Base-by-base conservation (phyloP, 306 rosid genomes). In the Neltuma alba region DNA sequence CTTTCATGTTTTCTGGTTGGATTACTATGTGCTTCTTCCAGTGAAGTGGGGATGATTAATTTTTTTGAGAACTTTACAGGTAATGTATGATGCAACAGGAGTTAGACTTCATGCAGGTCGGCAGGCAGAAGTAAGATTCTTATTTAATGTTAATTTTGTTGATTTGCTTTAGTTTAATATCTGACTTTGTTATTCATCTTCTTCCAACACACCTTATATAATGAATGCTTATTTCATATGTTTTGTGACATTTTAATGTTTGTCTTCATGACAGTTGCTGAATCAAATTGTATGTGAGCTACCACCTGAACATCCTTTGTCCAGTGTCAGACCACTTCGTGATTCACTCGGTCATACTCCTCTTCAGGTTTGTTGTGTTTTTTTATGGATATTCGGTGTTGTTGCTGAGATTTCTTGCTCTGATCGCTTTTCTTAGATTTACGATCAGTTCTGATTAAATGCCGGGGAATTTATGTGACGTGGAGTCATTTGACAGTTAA, bases 281-380 rank as follows among this genome's bases (percentile, higher is more conserved):
- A 95, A 95, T 89, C 99, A 91, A 91, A 92, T 95, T 52, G 97
- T 95, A 48, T 95, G 92, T 40, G 99, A 95, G 81, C 88, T 95
- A 60, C 99, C 97, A 79, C 83, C 91, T 3, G 99, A 92, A 76
- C 99, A 95, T 84, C 98, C 98, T 73, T 77, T 91, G 57, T 91
- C 98, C 50, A 84, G 0, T 74, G 71, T 76, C 83, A 87, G 97
- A 79, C 98, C 98, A 21, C 84, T 95, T 48, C 96, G 96, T 44
- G 92, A 95, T 89, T 95, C 97, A 40, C 99, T 92, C 76, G 99
- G 99, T 71, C 99, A 95, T 84, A 95, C 99, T 84, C 97, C 99
- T 21, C 82, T 90, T 70, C 99, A 95, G 97, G 99, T 92, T 64
- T 70, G 72, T 76, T 63, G 79, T 65, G 76, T n/a, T 62, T 55